Evolutionary conservation across 1,284 basidiomycete genomes (phyloP).

Genomic region (Malassezia arunalokei): DNA sequence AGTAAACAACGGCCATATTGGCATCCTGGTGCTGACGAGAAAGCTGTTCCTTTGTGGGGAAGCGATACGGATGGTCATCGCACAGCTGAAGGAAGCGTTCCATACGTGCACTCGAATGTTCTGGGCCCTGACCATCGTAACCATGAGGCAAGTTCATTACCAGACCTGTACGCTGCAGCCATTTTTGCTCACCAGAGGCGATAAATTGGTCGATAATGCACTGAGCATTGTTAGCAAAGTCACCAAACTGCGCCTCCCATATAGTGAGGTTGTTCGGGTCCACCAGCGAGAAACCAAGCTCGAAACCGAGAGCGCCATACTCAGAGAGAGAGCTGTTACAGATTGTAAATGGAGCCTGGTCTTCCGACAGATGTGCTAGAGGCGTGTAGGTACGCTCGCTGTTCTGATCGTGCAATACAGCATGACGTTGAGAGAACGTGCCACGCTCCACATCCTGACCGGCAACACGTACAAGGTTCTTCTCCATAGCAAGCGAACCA

Average conservation of each 20-base stretch:
- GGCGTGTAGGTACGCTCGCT: constrained; percentile 83
- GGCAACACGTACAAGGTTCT: constrained; percentile 84
- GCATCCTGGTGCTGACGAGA: constrained; percentile 96
- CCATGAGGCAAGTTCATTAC: constrained; percentile 80
- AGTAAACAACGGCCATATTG: constrained; percentile 98
- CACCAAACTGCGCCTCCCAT: constrained; percentile 97
- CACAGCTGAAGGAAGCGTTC: constrained; percentile 96
- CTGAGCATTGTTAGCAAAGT: constrained; percentile 69
- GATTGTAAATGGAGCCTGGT: constrained; percentile 81
- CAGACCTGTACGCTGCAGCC: constrained; percentile 87
- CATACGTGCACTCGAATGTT: constrained; percentile 89
- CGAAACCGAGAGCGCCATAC: constrained; percentile 88
- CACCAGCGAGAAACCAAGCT: constrained; percentile 95
- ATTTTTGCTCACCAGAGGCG: constrained; percentile 92
- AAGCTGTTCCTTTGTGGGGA: constrained; percentile 76
- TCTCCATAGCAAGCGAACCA: constrained; percentile 80
- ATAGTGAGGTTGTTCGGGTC: constrained; percentile 85
- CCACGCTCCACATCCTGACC: constrained; percentile 99
- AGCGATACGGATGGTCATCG: constrained; percentile 88
- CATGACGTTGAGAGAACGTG: constrained; percentile 98
- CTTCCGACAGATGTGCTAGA: constrained; percentile 71
- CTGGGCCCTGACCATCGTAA: constrained; percentile 97
- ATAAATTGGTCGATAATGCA: constrained; percentile 99
- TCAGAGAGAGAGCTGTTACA: constrained; percentile 97
- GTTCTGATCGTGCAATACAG: constrained; percentile 87